Evolutionary conservation across 129 eudicot genomes (phyloP), one percentile per base, ranked within the genome.

Genomic region (Erigeron canadensis): DNA sequence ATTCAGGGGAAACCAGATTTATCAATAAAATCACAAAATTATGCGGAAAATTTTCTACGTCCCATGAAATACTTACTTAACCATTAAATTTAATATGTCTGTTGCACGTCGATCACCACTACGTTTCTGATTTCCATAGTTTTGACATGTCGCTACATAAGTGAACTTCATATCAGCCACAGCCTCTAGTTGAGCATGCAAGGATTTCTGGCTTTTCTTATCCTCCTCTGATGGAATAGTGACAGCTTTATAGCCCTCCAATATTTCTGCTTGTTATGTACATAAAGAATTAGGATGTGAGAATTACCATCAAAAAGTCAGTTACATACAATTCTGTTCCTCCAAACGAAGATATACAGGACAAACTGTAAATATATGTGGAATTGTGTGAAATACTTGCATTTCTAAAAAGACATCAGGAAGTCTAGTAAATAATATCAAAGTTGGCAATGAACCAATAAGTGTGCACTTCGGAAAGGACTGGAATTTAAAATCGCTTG

Each of bases 71-170:
- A 83, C 99, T 80, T 86, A 95, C 99, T 90, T 95, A 64, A 88
- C 97, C 99, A 95, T 87, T 81, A 95, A 79, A 78, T 95, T 95
- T 75, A 95, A 74, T 77, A 95, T 95, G 75, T 95, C 99, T 10
- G 99, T 90, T 40, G 99, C 99, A 77, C 91, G 99, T 34, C 99
- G 97, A 86, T 95, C 99, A 60, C 99, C 97, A 71, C 90, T 83
- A 6, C 94, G 88, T 80, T 95, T 95, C 83, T 95, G 99, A 82
- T 87, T 95, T 21, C 99, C 99, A 83, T 90, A 95, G 63, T 85
- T 90, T 81, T 95, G 99, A 59, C 99, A 95, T 43, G 99, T 95
- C 4, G 99, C 97, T 21, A 95, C 96, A 61, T 95, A 95, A 23
- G 99, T 90, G 75, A 95, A 95, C 83, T 95, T 95, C 99, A 95